These are phyloP conservation scores for Hypomontagnella monticulosa DNA, from an alignment of 495 filamentous ascomycete species.

Conservation along the genomic window DNA sequence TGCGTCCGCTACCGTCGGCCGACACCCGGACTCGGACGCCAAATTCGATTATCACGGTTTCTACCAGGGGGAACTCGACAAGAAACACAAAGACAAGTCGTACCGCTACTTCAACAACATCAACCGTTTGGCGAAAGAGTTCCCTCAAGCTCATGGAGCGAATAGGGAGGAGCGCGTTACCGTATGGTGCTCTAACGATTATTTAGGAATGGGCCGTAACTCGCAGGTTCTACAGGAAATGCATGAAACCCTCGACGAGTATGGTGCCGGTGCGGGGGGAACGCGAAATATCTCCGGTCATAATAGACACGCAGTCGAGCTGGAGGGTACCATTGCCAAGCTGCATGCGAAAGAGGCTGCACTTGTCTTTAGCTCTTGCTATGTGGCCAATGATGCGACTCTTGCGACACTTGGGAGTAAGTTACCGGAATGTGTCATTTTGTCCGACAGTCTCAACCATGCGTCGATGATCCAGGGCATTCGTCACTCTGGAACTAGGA, in stretches of 20 bases:
- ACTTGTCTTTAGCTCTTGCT: slow-evolving; percentile 95
- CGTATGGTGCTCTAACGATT: slow-evolving; percentile 99
- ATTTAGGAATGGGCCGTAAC: slow-evolving; percentile 97
- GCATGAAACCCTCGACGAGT: slow-evolving; percentile 94
- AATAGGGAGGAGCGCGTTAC: slow-evolving; percentile 88
- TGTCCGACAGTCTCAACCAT: slow-evolving; percentile 95
- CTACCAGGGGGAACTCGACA: slow-evolving; percentile 87
- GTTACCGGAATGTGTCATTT: slow-evolving; percentile 92
- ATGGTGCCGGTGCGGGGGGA: slow-evolving; percentile 94
- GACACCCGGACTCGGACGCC: slow-evolving; percentile 40
- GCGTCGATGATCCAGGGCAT: slow-evolving; percentile 99
- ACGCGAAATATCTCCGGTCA: slow-evolving; percentile 98
- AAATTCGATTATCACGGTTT: slow-evolving; percentile 93
- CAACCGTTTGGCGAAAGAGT: slow-evolving; percentile 96
- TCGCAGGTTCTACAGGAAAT: slow-evolving; percentile 85
- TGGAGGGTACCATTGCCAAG: slow-evolving; percentile 87
- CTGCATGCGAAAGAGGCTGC: slow-evolving; percentile 91
- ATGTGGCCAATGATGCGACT: slow-evolving; percentile 97
- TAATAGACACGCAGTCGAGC: slow-evolving; percentile 88
- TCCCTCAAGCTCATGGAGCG: slow-evolving; percentile 92
- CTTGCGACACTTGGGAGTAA: slow-evolving; percentile 96
- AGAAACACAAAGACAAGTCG: slow-evolving; percentile 99
- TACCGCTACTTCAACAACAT: slow-evolving; percentile 99
- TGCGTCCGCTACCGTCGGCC: slow-evolving; percentile 33
- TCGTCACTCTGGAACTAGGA: slow-evolving; percentile 93